These are phyloP conservation scores for Coprinellus micaceus DNA, from an alignment of 768 basidiomycete genomes.

Conservation along the genomic window DNA sequence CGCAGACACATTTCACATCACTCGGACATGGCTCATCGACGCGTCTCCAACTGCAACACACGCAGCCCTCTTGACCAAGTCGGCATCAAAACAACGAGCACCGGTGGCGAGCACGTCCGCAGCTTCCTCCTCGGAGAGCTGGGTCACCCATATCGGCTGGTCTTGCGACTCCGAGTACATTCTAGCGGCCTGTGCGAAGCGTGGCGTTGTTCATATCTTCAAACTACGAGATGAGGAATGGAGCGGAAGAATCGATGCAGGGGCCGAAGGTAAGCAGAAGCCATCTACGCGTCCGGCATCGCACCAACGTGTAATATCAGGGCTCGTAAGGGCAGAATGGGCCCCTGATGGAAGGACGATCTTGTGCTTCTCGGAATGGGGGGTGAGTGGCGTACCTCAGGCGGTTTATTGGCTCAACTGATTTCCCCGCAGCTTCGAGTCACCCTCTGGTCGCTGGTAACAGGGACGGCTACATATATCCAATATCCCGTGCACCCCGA, in stretches of 20 bases:
- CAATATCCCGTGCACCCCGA: slow-evolving; percentile 83
- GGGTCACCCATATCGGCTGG: slow-evolving; percentile 79
- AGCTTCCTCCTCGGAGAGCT: slow-evolving; percentile 26
- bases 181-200: slow-evolving; percentile 72
- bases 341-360: slow-evolving; percentile 79
- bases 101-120: slow-evolving; percentile 19
- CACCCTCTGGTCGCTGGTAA: slow-evolving; percentile 79
- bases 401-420: background rate
- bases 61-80: slow-evolving; percentile 34
- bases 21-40: slow-evolving; percentile 73
- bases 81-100: slow-evolving; percentile 28
- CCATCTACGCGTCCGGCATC: background rate
- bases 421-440: slow-evolving; percentile 66
- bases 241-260: slow-evolving; percentile 74
- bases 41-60: slow-evolving; percentile 49
- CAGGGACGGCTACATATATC: slow-evolving; percentile 74
- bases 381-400: slow-evolving; percentile 50
- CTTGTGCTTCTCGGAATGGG: slow-evolving; percentile 91
- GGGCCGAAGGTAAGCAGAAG: slow-evolving; percentile 55
- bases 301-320: slow-evolving; percentile 26
- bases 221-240: slow-evolving; percentile 78
- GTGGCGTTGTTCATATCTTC: slow-evolving; percentile 69
- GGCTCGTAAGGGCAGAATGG: slow-evolving; percentile 87
- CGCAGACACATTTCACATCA: slow-evolving; percentile 79
- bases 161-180: slow-evolving; percentile 87